Conservation (phyloP, 106 monocot species). For the Agapanthus africanus region DNA sequence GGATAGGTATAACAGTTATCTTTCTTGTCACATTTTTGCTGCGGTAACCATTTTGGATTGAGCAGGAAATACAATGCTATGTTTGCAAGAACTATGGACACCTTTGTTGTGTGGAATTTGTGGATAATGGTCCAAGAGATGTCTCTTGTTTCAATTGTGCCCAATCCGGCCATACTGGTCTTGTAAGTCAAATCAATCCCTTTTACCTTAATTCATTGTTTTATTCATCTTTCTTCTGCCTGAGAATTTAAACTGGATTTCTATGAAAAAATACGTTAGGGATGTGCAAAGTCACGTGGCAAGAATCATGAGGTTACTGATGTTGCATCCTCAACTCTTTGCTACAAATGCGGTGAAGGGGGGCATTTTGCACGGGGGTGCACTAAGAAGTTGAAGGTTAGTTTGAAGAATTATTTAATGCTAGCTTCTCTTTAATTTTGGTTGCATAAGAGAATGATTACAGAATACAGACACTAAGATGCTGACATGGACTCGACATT, state of each 20-base stretch:
- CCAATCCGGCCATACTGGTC: slow-evolving; percentile 65
- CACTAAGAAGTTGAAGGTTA: slow-evolving; percentile 48
- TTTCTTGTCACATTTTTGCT: neutral
- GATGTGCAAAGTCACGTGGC: slow-evolving; percentile 49
- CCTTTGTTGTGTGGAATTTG: slow-evolving; percentile 66
- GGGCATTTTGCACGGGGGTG: slow-evolving; percentile 97
- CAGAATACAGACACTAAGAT: neutral
- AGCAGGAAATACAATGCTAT: slow-evolving; percentile 87
- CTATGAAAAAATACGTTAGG: slow-evolving; percentile 32
- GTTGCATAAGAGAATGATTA: neutral
- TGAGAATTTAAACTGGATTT: neutral
- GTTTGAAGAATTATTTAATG: neutral
- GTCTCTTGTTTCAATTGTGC: slow-evolving; percentile 87
- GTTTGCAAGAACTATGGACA: slow-evolving; percentile 79
- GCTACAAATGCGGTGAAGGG: slow-evolving; percentile 83
- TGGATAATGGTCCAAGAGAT: slow-evolving; percentile 30
- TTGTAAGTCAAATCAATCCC: slow-evolving; percentile 33
- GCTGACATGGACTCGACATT: neutral
- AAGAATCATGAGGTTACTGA: slow-evolving; percentile 14
- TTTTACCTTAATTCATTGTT: neutral
- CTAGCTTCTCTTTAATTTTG: neutral
- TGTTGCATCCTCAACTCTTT: slow-evolving; percentile 16
- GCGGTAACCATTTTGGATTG: neutral
- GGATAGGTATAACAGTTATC: neutral
- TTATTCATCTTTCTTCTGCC: neutral